These are phyloP conservation scores for Pleodorina starrii DNA, from an alignment of 139 green algal species.

Conservation along the genomic window DNA sequence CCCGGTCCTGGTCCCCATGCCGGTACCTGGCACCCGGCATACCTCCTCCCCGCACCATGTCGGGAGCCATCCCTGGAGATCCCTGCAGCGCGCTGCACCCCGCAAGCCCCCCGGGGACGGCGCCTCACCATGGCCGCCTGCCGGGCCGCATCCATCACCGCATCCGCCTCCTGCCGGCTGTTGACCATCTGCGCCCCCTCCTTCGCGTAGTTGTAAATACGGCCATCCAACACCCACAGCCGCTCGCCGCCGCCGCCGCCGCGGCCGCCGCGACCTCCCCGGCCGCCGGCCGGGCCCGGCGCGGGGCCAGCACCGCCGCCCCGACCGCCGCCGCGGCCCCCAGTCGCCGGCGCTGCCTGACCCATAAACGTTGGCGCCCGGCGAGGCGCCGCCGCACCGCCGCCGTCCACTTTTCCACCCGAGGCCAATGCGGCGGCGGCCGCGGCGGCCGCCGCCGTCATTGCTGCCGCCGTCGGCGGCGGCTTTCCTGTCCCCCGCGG, in stretches of 20 bases:
- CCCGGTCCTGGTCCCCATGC: too few relatives aligned
- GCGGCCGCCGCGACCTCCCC: conserved; percentile 17
- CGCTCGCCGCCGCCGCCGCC: conserved; percentile 49
- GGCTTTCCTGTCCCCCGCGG: background rate
- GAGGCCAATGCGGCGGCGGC: conserved; percentile 27
- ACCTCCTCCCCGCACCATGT: too few relatives aligned
- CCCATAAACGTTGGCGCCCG: conserved; percentile 16
- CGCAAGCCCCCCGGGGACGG: background rate
- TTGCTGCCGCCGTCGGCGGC: background rate
- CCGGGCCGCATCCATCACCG: conserved; percentile 61
- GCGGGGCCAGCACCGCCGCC: background rate
- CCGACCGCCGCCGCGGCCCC: background rate
- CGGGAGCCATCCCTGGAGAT: too few relatives aligned
- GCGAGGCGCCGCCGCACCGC: background rate
- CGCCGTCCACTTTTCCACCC: background rate
- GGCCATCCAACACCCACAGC: conserved; percentile 82
- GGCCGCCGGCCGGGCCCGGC: conserved; percentile 13
- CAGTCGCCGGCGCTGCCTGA: background rate
- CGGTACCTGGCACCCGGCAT: too few relatives aligned
- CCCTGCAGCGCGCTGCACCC: too few relatives aligned
- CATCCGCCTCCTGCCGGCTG: conserved; percentile 62
- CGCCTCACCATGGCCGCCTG: conserved; percentile 47
- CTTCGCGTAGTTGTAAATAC: conserved; percentile 91
- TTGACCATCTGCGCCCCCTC: conserved; percentile 74
- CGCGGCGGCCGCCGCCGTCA: background rate